These are phyloP conservation scores for Mariannaea elegans DNA, from an alignment of 2,329 filamentous ascomycete species.

Conservation along the genomic window DNA sequence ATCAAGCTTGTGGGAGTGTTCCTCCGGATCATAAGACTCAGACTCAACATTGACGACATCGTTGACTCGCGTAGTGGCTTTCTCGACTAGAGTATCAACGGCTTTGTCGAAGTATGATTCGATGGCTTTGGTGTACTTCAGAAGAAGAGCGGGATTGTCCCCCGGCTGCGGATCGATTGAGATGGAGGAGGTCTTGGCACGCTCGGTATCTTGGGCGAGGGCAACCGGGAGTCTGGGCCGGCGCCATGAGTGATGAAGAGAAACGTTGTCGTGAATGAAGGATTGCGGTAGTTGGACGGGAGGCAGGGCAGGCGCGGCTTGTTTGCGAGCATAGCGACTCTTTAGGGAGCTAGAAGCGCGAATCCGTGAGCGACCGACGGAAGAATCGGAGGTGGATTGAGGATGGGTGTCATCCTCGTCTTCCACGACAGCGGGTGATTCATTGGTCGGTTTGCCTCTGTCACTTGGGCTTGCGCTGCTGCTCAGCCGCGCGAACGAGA, in stretches of 20 bases:
- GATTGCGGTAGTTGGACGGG: slow-evolving; percentile 63
- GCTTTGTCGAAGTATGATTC: slow-evolving; percentile 46
- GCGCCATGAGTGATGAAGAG: slow-evolving; percentile 32
- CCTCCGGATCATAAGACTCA: slow-evolving; percentile 12
- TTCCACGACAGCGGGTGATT: slow-evolving; percentile 34
- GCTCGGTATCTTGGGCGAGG: slow-evolving; percentile 44
- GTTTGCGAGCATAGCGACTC: slow-evolving; percentile 44
- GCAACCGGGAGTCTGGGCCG: slow-evolving; percentile 44
- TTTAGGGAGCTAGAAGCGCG: slow-evolving; percentile 39
- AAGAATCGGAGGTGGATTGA: slow-evolving; percentile 40
- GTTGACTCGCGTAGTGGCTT: slow-evolving; percentile 25
- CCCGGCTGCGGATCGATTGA: slow-evolving; percentile 35
- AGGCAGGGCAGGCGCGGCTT: slow-evolving; percentile 54
- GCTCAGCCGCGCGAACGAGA: slow-evolving; percentile 29
- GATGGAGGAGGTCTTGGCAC: slow-evolving; percentile 44
- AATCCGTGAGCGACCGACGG: slow-evolving; percentile 40
- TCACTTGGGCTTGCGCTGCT: slow-evolving; percentile 27
- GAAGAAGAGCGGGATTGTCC: slow-evolving; percentile 32
- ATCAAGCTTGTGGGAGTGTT: slow-evolving; percentile 30
- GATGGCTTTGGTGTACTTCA: slow-evolving; percentile 38
- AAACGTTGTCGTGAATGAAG: slow-evolving; percentile 64
- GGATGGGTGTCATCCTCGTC: slow-evolving; percentile 39
- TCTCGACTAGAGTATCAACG: slow-evolving; percentile 32
- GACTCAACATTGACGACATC: slow-evolving; percentile 19
- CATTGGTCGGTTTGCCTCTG: slow-evolving; percentile 41